Percentiles rank a stretch among this genome's conserved stretches.
phyloP scores from a whole-genome alignment of 805 yeast genomes.

The Hanseniaspora opuntiae region DNA sequence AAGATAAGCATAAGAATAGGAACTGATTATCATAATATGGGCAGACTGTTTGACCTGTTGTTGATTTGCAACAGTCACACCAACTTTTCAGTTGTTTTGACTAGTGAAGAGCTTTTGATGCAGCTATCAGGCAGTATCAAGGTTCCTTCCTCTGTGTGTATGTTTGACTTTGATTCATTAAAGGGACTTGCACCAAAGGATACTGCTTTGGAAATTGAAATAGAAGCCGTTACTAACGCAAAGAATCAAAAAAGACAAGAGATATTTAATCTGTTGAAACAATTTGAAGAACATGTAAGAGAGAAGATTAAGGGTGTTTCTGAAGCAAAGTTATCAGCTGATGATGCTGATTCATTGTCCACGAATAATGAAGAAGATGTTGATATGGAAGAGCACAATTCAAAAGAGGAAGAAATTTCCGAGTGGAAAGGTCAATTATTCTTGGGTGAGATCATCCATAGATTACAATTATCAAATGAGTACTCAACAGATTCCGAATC shows the following conservation, averaged over 20 bases:
- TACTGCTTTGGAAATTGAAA: constrained; percentile 40
- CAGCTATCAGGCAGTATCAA: constrained; percentile 30
- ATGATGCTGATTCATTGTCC: background rate
- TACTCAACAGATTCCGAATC: constrained; percentile 30
- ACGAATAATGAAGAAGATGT: background rate
- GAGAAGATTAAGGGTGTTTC: constrained; percentile 12
- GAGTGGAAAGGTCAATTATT: constrained; percentile 46
- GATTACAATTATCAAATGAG: constrained; percentile 43
- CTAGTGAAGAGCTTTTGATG: constrained; percentile 36
- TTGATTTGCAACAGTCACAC: constrained; percentile 40
- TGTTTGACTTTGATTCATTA: constrained; percentile 31
- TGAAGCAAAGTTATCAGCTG: background rate
- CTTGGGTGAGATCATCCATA: constrained; percentile 37
- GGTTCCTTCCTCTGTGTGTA: constrained; percentile 41
- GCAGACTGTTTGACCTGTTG: constrained; percentile 35
- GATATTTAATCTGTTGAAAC: constrained; percentile 30
- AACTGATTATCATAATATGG: constrained; percentile 42
- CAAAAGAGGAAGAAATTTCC: constrained; percentile 14
- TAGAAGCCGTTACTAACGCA: constrained; percentile 46
- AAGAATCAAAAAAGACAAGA: constrained; percentile 42
- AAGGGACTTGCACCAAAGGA: constrained; percentile 46
- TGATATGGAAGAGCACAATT: background rate
- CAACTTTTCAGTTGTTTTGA: constrained; percentile 34
- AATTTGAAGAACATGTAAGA: constrained; percentile 31
- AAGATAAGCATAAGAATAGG: constrained; percentile 46